A percentile compares a stretch with the other conserved stretches of the same genome.
Evolutionary conservation across 2,329 filamentous ascomycete species (phyloP).

Genomic region (Cytospora piceae): DNA sequence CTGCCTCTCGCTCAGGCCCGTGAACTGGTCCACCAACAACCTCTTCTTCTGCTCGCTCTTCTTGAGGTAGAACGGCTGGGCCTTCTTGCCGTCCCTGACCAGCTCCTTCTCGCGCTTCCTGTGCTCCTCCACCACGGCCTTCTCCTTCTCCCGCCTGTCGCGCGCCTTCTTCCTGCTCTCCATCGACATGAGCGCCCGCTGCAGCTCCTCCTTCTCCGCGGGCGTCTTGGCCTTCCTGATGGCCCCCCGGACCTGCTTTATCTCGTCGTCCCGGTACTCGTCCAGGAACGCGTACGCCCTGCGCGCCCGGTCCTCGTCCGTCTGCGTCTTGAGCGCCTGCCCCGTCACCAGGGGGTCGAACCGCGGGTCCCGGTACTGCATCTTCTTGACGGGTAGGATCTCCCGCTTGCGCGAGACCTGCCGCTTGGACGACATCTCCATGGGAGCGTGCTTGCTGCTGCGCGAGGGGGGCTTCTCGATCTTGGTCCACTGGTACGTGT

Average conservation of each 20-base stretch:
- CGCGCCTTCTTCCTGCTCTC: slow-evolving; percentile 76
- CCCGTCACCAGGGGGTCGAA: slow-evolving; percentile 69
- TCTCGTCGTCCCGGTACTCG: slow-evolving; percentile 83
- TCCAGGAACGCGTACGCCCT: slow-evolving; percentile 87
- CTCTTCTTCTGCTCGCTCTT: slow-evolving; percentile 88
- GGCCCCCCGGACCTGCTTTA: slow-evolving; percentile 70
- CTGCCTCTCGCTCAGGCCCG: slow-evolving; percentile 82
- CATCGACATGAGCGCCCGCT: slow-evolving; percentile 76
- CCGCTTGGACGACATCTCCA: slow-evolving; percentile 78
- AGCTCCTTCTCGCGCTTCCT: slow-evolving; percentile 81
- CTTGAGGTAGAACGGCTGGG: slow-evolving; percentile 91
- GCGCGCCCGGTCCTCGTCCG: slow-evolving; percentile 62
- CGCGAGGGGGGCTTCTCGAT: slow-evolving; percentile 39
- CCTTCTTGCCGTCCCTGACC: slow-evolving; percentile 85
- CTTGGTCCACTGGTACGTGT: slow-evolving; percentile 38
- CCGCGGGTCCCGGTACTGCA: slow-evolving; percentile 75
- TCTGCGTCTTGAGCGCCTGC: slow-evolving; percentile 38
- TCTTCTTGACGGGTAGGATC: slow-evolving; percentile 65
- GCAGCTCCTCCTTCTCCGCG: slow-evolving; percentile 68
- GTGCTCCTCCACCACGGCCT: slow-evolving; percentile 73
- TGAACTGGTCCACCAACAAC: slow-evolving; percentile 77
- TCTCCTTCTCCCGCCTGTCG: slow-evolving; percentile 69
- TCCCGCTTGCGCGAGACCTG: slow-evolving; percentile 81
- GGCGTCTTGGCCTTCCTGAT: slow-evolving; percentile 69
- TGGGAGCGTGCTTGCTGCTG: slow-evolving; percentile 83